Evolutionary conservation across 768 basidiomycete genomes (phyloP), one percentile per base, ranked within the genome.

Genomic region (Phlegmacium glaucopus): DNA sequence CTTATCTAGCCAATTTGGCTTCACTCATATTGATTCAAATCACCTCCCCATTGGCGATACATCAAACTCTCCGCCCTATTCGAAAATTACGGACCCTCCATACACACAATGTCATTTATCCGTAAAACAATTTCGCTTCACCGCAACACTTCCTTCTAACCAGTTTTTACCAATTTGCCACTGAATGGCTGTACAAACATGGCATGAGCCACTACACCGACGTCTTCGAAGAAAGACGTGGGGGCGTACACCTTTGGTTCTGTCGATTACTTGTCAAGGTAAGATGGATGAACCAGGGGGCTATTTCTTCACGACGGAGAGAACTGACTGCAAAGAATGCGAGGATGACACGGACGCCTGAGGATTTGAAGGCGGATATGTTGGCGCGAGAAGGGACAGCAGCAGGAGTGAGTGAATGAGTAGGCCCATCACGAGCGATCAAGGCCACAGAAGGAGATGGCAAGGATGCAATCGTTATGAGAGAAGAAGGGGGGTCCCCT

Each of bases 21-120:
- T 99, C 95, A 2, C 90, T 95, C 95, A 99, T 99, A 66, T 97
- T 94, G 69, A 95, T n/a, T 94, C 61, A 95, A 70, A 65, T 95
- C 91, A 6, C 83, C 90, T 8, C 95, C 95, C 88, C 90, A 94
- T 39, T 77, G 75, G 17, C 93, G 77, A 66, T 97, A 96, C 94
- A 96, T 93, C 58, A 79, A 58, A 60, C 90, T 94, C 78, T 99
- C 95, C 13, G 95, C 95, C 30, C 95, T 74, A n/a, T 95, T 99
- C 47, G 93, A 95, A 75, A 99, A 99, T 68, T 94, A 92, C 27
- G 90, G 90, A 41, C 94, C 94, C 63, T 98, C 94, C 92, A 98
- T 98, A 62, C 91, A 94, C 40, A 98, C 86, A 48, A 97, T 80
- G n/a, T n/a, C 83, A 87, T 74, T 86, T 93, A 26, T 81, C 87